Percentiles rank a stretch among this genome's conserved stretches.
Evolutionary conservation across 2,329 filamentous ascomycete genomes (phyloP).

Genomic region (Orbilia ellipsospora): DNA sequence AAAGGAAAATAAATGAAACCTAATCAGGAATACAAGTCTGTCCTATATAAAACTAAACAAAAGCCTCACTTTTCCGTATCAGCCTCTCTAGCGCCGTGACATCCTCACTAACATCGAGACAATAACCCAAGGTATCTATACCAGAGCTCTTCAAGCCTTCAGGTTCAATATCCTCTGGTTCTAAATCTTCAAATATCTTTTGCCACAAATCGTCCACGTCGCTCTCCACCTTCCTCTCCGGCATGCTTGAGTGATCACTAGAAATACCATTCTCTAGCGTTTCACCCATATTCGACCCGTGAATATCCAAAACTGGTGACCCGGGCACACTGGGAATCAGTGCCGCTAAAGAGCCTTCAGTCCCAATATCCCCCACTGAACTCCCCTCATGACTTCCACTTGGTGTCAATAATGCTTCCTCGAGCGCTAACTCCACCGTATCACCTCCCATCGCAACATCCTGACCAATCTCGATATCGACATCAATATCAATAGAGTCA

Average conservation of each 20-base stretch:
- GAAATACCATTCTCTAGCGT: neutral
- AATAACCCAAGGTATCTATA: conserved; percentile 10
- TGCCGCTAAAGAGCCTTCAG: conserved; percentile 12
- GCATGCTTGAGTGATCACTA: neutral
- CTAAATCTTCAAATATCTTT: conserved; percentile 51
- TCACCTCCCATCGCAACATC: conserved; percentile 4
- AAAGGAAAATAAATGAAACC: neutral
- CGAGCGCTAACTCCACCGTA: conserved; percentile 8
- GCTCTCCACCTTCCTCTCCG: conserved; percentile 15
- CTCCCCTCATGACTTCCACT: conserved; percentile 7
- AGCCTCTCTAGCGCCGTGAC: conserved; percentile 38
- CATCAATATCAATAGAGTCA: no score
- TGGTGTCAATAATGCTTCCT: conserved; percentile 16
- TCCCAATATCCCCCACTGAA: neutral
- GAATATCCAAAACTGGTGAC: neutral
- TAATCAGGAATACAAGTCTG: no score
- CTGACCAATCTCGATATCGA: neutral
- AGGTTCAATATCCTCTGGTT: conserved; percentile 43
- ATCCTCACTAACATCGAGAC: conserved; percentile 15
- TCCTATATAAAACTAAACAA: conserved; percentile 6
- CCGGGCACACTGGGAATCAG: conserved; percentile 22
- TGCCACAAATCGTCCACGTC: conserved; percentile 49
- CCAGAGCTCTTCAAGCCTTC: conserved; percentile 13
- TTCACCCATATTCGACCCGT: neutral
- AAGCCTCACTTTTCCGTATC: conserved; percentile 34